A percentile compares a stretch with the other conserved stretches of the same genome.
These are phyloP conservation scores for Pelargonium myrrhifolium DNA, from an alignment of 441 rosid genomes.

Conservation along the genomic window DNA sequence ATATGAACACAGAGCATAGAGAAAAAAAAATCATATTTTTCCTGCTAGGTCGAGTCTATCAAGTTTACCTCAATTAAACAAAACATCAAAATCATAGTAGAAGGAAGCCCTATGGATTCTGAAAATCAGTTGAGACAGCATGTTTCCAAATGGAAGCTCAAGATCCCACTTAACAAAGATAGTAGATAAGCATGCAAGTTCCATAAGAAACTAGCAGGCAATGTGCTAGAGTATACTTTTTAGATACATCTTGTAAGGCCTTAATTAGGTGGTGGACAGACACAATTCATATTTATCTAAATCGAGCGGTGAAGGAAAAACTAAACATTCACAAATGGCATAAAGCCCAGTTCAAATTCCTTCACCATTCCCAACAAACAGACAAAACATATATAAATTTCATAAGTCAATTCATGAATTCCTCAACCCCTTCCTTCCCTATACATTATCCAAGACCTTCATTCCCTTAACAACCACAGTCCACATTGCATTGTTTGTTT, in stretches of 20 bases:
- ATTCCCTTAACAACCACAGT: neutral
- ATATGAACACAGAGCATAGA: too few species aligned
- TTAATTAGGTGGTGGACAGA: neutral
- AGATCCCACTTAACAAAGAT: neutral
- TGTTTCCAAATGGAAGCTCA: neutral
- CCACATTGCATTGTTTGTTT: conserved; percentile 2
- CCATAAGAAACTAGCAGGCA: neutral
- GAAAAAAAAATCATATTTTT: too few species aligned
- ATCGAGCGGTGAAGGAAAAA: too few species aligned
- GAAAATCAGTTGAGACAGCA: too few species aligned
- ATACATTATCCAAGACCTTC: neutral
- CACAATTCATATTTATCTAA: neutral
- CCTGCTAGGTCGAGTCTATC: too few species aligned
- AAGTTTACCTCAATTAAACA: too few species aligned
- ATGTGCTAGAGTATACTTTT: neutral
- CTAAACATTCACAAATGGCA: too few species aligned
- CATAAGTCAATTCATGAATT: neutral
- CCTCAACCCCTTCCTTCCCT: neutral
- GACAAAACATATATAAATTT: too few species aligned
- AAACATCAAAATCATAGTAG: too few species aligned
- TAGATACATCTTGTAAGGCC: neutral
- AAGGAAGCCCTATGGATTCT: too few species aligned
- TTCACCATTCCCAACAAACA: too few species aligned
- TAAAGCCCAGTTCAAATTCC: too few species aligned
- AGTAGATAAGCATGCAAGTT: neutral